Base-by-base conservation (phyloP, 2,329 filamentous ascomycete genomes). In the Fusarium sp. region DNA sequence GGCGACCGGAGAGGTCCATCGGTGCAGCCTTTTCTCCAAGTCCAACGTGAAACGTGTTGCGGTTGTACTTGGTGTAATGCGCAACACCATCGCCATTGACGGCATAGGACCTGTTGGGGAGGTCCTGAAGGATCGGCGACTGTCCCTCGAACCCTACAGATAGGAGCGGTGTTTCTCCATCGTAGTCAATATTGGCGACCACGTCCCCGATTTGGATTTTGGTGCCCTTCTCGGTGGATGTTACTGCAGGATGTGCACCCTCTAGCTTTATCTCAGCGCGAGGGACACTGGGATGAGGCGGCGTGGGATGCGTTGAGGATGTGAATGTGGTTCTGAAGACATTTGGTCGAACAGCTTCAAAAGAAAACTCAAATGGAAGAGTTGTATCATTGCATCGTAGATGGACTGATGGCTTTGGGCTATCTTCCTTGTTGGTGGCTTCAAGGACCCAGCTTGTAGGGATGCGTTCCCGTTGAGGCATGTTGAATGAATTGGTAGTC, bases 11-110 rank as follows among this genome's bases (percentile, higher is more conserved):
- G 2, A 94, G 82, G 72, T 93, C 88, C 89, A 93, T 92, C 0
- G 91, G 91, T 0, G 90, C 91, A 7, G 89, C 84, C 75, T 93
- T 93, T 76, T 93, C 91, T 6, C 91, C 91, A 1, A 93, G 82
- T 1, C 91, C 91, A 19, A 92, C 86, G 70, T 93, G 89, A 0
- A 93, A 83, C 0, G 87, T 89, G 21, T 85, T 83, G 17, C 85
- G 81, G 65, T 90, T 87, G 75, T 91, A 91, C 15, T 82, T 79
- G 0, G 87, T 88, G 73, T 92, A 92, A 72, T 92, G 89, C 0
- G 89, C 85, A 21, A 92, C 79, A 2, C 91, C 91, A 0, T 80
- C 76, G 1, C 86, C 86, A 67, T 92, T 89, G 9, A 88, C 80
- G 2, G 83, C 85, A 68, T 93, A 93, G 0, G 90, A 92, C 11